These are phyloP conservation scores for Stentor roeselii DNA, from an alignment of 73 alveolate genomes.

Conservation along the genomic window DNA sequence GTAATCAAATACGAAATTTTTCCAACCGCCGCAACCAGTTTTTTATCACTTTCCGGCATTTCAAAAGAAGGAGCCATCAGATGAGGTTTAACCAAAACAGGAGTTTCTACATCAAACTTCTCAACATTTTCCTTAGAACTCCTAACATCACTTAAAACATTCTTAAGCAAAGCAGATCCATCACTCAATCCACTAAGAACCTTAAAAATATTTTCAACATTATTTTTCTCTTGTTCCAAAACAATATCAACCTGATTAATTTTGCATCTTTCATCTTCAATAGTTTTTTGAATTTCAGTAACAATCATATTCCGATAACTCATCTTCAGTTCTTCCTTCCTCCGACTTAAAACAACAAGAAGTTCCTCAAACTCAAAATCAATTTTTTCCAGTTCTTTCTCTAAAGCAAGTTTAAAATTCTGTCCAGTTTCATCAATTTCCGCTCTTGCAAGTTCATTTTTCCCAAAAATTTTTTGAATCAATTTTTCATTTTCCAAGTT, in stretches of 20 bases:
- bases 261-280: neutral
- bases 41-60: conserved; percentile 23
- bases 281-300: neutral
- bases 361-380: neutral
- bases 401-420: neutral
- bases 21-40: conserved; percentile 17
- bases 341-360: conserved; percentile 28
- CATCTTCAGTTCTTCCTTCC: conserved; percentile 17
- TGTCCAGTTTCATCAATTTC: neutral
- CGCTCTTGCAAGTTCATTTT: conserved; percentile 16
- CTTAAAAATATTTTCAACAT: neutral
- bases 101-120: neutral
- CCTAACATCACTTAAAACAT: conserved; percentile 21
- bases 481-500: conserved; percentile 5
- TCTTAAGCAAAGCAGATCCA: neutral
- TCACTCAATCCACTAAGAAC: neutral
- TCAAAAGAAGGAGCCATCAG: conserved; percentile 3
- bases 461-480: conserved; percentile 18
- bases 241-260: neutral
- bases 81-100: conserved; percentile 6
- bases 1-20: conserved; percentile 21
- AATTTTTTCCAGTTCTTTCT: neutral
- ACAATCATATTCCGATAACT: neutral
- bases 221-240: neutral
- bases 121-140: conserved; percentile 35